A percentile compares a stretch with the other conserved stretches of the same genome.
These are phyloP conservation scores for Termitomyces sp. DNA, from an alignment of 768 basidiomycete genomes.

Conservation along the genomic window DNA sequence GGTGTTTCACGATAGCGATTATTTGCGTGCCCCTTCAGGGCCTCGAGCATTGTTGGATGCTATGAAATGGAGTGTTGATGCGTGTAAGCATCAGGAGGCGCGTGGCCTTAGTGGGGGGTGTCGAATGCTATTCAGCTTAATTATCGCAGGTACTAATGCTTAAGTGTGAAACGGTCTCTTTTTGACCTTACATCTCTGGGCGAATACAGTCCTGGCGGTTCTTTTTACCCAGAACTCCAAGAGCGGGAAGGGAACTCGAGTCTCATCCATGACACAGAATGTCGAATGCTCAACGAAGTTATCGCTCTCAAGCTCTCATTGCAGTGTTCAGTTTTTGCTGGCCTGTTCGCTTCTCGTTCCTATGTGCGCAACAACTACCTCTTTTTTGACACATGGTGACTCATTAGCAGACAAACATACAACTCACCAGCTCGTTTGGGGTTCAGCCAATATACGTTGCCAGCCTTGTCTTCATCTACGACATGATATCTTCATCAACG, in stretches of 20 bases:
- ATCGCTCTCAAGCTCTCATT: slow-evolving; percentile 14
- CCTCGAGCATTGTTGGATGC: slow-evolving; percentile 22
- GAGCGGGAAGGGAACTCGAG: slow-evolving; percentile 3
- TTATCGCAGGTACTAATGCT: background rate
- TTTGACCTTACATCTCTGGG: slow-evolving; percentile 16
- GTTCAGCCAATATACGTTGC: slow-evolving; percentile 17
- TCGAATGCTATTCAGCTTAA: background rate
- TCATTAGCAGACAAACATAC: background rate
- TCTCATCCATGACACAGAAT: slow-evolving; percentile 11
- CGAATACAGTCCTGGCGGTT: slow-evolving; percentile 14
- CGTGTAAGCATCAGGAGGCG: slow-evolving; percentile 17
- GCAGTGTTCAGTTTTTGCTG: slow-evolving; percentile 17
- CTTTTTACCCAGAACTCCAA: slow-evolving; percentile 17
- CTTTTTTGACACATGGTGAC: background rate
- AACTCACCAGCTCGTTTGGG: slow-evolving; percentile 17
- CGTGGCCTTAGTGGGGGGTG: slow-evolving; percentile 14
- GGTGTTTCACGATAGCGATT: slow-evolving; percentile 31
- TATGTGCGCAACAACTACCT: slow-evolving; percentile 8
- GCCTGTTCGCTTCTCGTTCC: slow-evolving; percentile 17
- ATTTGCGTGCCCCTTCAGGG: slow-evolving; percentile 60
- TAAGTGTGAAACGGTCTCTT: slow-evolving; percentile 11
- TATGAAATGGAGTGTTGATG: slow-evolving; percentile 20
- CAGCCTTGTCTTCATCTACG: slow-evolving; percentile 16
- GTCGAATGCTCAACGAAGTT: slow-evolving; percentile 14
- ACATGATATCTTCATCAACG: slow-evolving; percentile 8